A percentile compares a stretch with the other conserved stretches of the same genome.
phyloP scores from a whole-genome alignment of 169 alveolate species.

The Plasmodium blacklocki region DNA sequence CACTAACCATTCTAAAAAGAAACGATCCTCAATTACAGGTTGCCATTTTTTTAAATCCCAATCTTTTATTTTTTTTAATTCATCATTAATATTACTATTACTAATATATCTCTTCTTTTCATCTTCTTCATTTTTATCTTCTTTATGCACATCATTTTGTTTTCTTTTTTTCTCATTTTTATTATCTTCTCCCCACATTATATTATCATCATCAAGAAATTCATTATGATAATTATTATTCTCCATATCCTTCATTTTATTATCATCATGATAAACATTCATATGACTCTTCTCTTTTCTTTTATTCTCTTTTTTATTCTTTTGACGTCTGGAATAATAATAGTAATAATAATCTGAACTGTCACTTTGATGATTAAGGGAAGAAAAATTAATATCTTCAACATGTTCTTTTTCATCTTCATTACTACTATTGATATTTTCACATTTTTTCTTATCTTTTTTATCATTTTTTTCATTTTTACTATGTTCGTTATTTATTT shows the following conservation, averaged over 20 bases:
- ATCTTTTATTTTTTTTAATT: constrained; percentile 37
- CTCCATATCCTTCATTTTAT: background rate
- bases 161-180: background rate
- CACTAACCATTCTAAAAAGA: constrained; percentile 87
- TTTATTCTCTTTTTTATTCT: too few relatives aligned
- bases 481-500: background rate
- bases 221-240: background rate
- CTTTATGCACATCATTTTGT: background rate
- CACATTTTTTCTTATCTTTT: background rate
- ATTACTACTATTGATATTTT: background rate
- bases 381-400: background rate
- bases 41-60: constrained; percentile 87
- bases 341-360: too few relatives aligned
- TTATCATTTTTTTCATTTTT: background rate
- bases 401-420: background rate
- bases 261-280: background rate
- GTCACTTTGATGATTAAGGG: background rate
- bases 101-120: background rate
- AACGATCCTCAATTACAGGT: constrained; percentile 87
- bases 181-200: too few relatives aligned
- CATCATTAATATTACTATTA: background rate
- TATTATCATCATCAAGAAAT: too few relatives aligned
- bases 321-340: too few relatives aligned
- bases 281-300: too few relatives aligned
- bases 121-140: background rate